Conservation (phyloP, 768 basidiomycete species). For the Panellus pusillus region DNA sequence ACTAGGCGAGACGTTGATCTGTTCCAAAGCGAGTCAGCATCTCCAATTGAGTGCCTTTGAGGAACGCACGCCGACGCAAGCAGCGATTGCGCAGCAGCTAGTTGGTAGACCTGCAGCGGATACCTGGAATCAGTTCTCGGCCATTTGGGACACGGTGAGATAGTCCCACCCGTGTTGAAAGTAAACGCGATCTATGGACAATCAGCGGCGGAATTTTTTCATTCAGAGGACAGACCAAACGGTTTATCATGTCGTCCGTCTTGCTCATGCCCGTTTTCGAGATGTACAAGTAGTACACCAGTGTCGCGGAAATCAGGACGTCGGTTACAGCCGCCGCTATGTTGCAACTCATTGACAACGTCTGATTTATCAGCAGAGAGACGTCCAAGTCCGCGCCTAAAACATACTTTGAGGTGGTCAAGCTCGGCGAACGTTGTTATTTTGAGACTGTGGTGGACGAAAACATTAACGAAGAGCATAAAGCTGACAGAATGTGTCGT, state of each 20-base stretch:
- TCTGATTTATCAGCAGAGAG: neutral
- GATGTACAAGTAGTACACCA: slow-evolving; percentile 14
- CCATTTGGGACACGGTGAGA: neutral
- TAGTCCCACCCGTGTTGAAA: neutral
- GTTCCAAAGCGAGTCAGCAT: no score
- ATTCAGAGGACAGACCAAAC: slow-evolving; percentile 5
- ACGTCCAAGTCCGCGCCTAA: neutral
- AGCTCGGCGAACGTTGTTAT: neutral
- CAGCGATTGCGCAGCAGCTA: neutral
- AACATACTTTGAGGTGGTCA: neutral
- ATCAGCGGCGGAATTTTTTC: neutral
- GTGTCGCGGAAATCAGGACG: slow-evolving; percentile 6
- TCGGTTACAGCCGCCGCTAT: slow-evolving; percentile 14
- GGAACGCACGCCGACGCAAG: neutral
- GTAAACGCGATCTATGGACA: neutral
- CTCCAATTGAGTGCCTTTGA: no score
- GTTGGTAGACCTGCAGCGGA: neutral
- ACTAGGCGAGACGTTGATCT: slow-evolving; percentile 4
- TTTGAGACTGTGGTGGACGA: neutral
- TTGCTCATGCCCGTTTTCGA: slow-evolving; percentile 8
- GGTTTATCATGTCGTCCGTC: slow-evolving; percentile 19
- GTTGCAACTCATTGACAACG: slow-evolving; percentile 17
- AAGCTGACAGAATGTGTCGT: neutral
- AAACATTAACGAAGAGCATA: neutral
- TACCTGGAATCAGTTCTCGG: neutral